phyloP scores from a whole-genome alignment of 495 filamentous ascomycete species.

The Terfezia boudieri region DNA sequence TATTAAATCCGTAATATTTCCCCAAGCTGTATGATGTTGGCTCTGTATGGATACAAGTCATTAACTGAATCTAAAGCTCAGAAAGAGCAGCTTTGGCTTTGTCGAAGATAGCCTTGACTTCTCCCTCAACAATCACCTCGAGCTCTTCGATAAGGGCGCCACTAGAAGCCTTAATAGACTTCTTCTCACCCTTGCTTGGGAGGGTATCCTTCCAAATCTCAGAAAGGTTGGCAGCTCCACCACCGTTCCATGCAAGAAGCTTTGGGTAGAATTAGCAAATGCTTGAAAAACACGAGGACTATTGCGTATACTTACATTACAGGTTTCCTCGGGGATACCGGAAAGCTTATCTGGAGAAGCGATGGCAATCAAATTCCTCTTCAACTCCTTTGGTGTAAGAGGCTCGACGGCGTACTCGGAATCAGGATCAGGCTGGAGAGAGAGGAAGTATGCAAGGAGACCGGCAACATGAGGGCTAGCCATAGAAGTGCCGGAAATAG shows the following conservation, averaged over 20 bases:
- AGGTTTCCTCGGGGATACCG: slow-evolving; percentile 68
- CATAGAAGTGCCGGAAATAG: slow-evolving; percentile 99
- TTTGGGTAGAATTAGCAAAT: slow-evolving; percentile 21
- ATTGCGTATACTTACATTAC: slow-evolving; percentile 23
- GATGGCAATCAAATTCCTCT: slow-evolving; percentile 63
- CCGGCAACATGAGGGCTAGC: slow-evolving; percentile 92
- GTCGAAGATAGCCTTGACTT: slow-evolving; percentile 15
- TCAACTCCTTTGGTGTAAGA: slow-evolving; percentile 85
- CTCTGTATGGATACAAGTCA: no score
- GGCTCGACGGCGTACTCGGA: slow-evolving; percentile 74
- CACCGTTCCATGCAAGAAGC: slow-evolving; percentile 97
- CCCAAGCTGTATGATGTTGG: no score
- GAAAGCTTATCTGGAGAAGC: slow-evolving; percentile 59
- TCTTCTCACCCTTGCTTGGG: background rate
- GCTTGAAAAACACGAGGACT: background rate
- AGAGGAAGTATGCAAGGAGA: slow-evolving; percentile 92
- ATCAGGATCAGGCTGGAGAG: slow-evolving; percentile 69
- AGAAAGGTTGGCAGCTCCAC: slow-evolving; percentile 73
- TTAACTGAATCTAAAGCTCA: background rate
- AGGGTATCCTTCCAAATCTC: slow-evolving; percentile 36
- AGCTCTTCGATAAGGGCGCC: slow-evolving; percentile 42
- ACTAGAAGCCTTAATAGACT: slow-evolving; percentile 25
- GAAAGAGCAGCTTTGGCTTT: slow-evolving; percentile 13
- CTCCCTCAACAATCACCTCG: slow-evolving; percentile 18
- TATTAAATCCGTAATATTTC: no score